These are phyloP conservation scores for Sporisorium iseilematis-ciliati DNA, from an alignment of 1,284 basidiomycete species.

Conservation along the genomic window DNA sequence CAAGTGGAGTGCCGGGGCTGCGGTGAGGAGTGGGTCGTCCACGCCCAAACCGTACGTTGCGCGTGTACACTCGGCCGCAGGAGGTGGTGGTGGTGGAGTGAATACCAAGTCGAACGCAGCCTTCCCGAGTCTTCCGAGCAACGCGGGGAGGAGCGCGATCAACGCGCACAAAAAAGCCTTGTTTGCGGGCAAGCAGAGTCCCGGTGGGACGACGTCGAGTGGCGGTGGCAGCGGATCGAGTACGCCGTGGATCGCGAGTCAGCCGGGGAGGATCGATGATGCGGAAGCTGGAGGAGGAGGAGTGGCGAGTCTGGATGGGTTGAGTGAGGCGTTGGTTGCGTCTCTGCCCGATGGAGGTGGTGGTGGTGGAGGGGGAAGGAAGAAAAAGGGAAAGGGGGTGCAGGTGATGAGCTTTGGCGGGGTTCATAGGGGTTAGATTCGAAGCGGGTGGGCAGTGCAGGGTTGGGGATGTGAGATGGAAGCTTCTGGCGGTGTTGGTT, in stretches of 20 bases:
- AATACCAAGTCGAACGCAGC: conserved; percentile 30
- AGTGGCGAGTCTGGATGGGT: conserved; percentile 20
- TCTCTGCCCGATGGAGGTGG: neutral
- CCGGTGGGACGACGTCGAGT: neutral
- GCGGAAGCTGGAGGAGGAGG: neutral
- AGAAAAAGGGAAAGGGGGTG: conserved; percentile 58
- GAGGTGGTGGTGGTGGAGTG: conserved; percentile 6
- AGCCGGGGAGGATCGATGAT: conserved; percentile 38
- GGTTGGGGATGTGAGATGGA: too few species aligned
- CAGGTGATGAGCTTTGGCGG: conserved; percentile 53
- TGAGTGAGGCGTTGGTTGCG: conserved; percentile 35
- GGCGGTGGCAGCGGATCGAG: conserved; percentile 20
- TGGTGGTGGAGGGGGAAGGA: conserved; percentile 26
- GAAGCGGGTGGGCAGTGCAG: neutral
- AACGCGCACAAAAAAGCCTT: conserved; percentile 62
- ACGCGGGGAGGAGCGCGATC: conserved; percentile 40
- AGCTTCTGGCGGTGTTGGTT: too few species aligned
- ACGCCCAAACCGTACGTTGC: conserved; percentile 37
- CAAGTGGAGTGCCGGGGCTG: conserved; percentile 21
- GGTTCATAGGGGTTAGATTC: conserved; percentile 48
- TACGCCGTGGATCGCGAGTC: conserved; percentile 29
- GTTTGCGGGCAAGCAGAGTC: conserved; percentile 24
- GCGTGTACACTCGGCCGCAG: conserved; percentile 10
- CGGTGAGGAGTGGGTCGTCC: neutral
- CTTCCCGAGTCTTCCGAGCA: conserved; percentile 62